A percentile compares a stretch with the other conserved stretches of the same genome.
These are phyloP conservation scores for Ganoderma multipileum DNA, from an alignment of 1,284 basidiomycete species.

Conservation along the genomic window DNA sequence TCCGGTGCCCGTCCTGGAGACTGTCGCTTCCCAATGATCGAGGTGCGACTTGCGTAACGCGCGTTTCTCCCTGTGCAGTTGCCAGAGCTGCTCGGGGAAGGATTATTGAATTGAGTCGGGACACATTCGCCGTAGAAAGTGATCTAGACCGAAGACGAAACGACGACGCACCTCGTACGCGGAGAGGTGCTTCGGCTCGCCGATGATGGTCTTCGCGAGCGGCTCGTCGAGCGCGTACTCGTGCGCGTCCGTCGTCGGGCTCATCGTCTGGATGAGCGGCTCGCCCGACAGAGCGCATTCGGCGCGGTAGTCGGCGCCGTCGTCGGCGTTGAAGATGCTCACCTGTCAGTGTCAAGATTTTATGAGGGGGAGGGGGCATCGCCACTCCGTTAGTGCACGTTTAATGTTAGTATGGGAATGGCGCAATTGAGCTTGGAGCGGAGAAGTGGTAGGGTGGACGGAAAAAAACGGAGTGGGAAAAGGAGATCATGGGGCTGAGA, in stretches of 20 bases:
- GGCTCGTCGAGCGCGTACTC: slow-evolving; percentile 39
- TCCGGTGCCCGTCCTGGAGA: slow-evolving; percentile 48
- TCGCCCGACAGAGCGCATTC: slow-evolving; percentile 41
- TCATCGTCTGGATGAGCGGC: slow-evolving; percentile 42
- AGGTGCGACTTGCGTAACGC: slow-evolving; percentile 50
- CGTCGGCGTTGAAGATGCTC: slow-evolving; percentile 43
- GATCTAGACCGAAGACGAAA: slow-evolving; percentile 18
- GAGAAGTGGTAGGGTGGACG: not conserved
- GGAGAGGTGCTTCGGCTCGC: slow-evolving; percentile 36
- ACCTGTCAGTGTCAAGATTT: slow-evolving; percentile 34
- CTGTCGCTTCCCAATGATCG: slow-evolving; percentile 54
- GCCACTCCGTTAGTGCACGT: slow-evolving; percentile 3
- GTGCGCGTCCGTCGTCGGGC: slow-evolving; percentile 38
- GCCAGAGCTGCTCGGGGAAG: slow-evolving; percentile 46
- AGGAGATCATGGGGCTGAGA: not conserved
- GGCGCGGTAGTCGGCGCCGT: slow-evolving; percentile 37
- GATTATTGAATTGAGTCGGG: not conserved
- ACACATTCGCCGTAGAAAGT: not conserved
- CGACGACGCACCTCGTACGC: slow-evolving; percentile 38
- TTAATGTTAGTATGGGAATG: not conserved
- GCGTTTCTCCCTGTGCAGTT: slow-evolving; percentile 48
- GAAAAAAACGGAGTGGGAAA: not conserved
- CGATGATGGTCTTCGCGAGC: slow-evolving; percentile 34
- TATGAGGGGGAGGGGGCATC: not conserved
- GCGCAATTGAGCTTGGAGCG: not conserved